Base-by-base conservation (phyloP, 345 rosid genomes). In the Eucalyptus rudis region DNA sequence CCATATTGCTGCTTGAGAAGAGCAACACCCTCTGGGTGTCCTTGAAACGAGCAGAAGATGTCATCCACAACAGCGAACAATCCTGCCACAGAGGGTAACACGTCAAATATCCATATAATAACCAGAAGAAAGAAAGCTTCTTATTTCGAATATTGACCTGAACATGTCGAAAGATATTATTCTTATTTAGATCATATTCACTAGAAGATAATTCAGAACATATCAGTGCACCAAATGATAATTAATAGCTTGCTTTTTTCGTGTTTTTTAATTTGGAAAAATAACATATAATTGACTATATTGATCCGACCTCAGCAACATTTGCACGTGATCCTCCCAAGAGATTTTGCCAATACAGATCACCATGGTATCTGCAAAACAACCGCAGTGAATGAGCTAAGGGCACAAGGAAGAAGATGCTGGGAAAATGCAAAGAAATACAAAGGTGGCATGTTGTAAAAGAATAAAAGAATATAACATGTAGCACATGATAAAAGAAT, bases 31-130 rank as follows among this genome's bases (percentile, higher is more conserved):
- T 96, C 96, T 86, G 97, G 93, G 91, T 95, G 96, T 89, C 97
- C 99, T 95, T 96, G 96, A 93, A 98, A 96, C 91, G 93, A 88
- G 91, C 99, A 98, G 97, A 97, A 98, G 88, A 98, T 96, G 91
- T 96, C 97, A 71, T 98, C 99, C 90, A 93, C 95, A 87, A 95
- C 99, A 1, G 98, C 96, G 89, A 98, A 94, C 86, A 92, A 91
- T 89, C 99, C 56, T 98, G 90, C 64, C 50, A 90, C 71, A 40
- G 16, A 83, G 50, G 86, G 29, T 56, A 24, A 56, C 62, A 24
- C 0, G 13, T 59, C 68, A 87, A 62, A 47, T 29, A 25, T 56
- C 88, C 29, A 33, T 56, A 1, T 10, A 1, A 7, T 0, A 52
- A 52, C 56, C 56, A 19, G 56, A 52, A 52, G 56, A 52, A 52